Base-by-base conservation (phyloP, 2,329 filamentous ascomycete species). In the Sporothrix variecibatus region DNA sequence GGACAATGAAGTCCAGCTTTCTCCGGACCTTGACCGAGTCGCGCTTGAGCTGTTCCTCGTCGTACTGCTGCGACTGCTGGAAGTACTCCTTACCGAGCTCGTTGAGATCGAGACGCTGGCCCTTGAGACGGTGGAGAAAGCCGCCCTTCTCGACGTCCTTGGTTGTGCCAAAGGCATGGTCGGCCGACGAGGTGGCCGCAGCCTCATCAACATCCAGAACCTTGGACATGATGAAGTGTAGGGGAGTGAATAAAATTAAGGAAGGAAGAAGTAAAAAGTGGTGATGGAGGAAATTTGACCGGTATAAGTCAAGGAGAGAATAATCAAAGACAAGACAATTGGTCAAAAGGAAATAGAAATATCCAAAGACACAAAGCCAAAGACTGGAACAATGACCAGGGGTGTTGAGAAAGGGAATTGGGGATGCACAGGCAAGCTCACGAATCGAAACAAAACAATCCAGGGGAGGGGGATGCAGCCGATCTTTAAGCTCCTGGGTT, bases 1-100 rank as follows among this genome's bases (percentile, higher is more conserved):
- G 77, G 15, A 83, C 80, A 3, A 82, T 76, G 38, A 81, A 81
- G 73, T 83, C 82, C 7, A 83, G 73, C 78, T 83, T 83, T 64
- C 80, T 77, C 56, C 79, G 77, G 58, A 83, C 81, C 67, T 80
- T 80, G 77, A 73, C 80, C 74, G 77, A 43, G 68, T 76, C 75
- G 3, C 74, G 67, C 71, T 81, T 79, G 2, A 82, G 79, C 73
- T 82, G 81, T 58, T 78, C 79, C 40, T 79, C 76, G 71, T 82
- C 81, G 75, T 81, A 81, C 75, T 82, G 80, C 74, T 80, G 77
- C 58, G 81, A 80, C 74, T 82, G 77, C 73, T 80, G 77, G 72
- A 80, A 77, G 71, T 82, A 78, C 40, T 79, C 78, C 73, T 75
- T 78, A n/a, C 79, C 79, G 71, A 79, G 58, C 64, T 71, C 74